phyloP scores from a whole-genome alignment of 768 basidiomycete genomes.

The Lactarius trivialis region DNA sequence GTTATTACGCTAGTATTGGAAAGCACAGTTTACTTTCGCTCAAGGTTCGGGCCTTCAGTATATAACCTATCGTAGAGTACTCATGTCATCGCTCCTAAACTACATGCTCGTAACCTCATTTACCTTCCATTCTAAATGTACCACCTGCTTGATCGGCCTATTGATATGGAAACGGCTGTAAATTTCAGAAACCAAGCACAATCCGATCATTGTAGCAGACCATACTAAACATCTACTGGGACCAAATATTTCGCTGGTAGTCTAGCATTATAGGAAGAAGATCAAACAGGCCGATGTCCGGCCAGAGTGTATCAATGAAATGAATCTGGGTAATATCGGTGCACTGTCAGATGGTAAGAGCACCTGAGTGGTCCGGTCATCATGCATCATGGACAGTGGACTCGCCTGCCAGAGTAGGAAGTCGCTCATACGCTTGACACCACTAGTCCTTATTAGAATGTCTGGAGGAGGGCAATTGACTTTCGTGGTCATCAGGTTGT shows the following conservation, averaged over 20 bases:
- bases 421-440: conserved; percentile 83
- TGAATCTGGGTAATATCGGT: conserved; percentile 82
- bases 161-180: no score
- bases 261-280: conserved; percentile 83
- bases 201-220: background rate
- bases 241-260: conserved; percentile 76
- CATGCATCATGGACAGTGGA: conserved; percentile 8
- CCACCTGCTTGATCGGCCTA: no score
- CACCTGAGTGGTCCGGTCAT: background rate
- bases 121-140: no score
- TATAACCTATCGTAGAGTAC: no score
- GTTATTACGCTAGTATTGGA: no score
- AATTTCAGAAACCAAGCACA: background rate
- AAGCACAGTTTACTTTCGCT: no score
- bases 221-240: conserved; percentile 5
- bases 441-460: conserved; percentile 85
- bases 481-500: conserved; percentile 57
- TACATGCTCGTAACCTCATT: no score
- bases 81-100: no score
- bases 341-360: conserved; percentile 43
- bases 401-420: conserved; percentile 94
- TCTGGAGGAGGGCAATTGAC: conserved; percentile 76
- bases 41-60: no score
- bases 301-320: conserved; percentile 84
- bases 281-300: conserved; percentile 82